Evolutionary conservation across 352 stramenopile genomes (phyloP).

Genomic region (Pythium sukuiense): DNA sequence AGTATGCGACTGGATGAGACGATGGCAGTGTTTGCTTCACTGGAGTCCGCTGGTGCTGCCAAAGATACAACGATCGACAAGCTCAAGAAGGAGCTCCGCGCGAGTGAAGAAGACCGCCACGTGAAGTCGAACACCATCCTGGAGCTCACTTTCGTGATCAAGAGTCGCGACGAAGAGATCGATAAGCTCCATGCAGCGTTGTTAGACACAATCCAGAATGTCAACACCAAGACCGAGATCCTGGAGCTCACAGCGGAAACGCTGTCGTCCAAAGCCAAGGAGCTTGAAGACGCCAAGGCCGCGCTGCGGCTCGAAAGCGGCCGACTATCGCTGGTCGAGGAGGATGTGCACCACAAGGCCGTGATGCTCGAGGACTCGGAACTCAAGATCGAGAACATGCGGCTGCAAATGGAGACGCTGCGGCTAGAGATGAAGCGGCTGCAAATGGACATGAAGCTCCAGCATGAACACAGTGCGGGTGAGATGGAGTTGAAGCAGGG

Average conservation of each 20-base stretch:
- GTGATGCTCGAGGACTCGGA: constrained; percentile 61
- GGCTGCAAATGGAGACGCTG: constrained; percentile 53
- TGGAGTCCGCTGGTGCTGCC: constrained; percentile 17
- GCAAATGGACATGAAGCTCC: constrained; percentile 74
- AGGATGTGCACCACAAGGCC: constrained; percentile 63
- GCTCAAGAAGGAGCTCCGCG: constrained; percentile 31
- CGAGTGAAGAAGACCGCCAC: constrained; percentile 41
- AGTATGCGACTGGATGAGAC: constrained; percentile 42
- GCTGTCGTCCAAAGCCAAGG: constrained; percentile 56
- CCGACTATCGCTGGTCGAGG: constrained; percentile 50
- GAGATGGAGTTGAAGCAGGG: constrained; percentile 77
- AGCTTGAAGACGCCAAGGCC: constrained; percentile 56
- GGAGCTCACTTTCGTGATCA: constrained; percentile 76
- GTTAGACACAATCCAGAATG: constrained; percentile 53
- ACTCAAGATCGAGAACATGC: constrained; percentile 66
- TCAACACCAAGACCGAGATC: constrained; percentile 65
- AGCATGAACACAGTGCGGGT: constrained; percentile 58
- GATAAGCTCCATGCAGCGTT: constrained; percentile 50
- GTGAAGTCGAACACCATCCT: constrained; percentile 62
- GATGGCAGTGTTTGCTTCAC: constrained; percentile 22
- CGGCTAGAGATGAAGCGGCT: constrained; percentile 68
- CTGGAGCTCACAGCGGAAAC: constrained; percentile 62
- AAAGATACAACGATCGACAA: constrained; percentile 36
- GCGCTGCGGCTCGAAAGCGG: constrained; percentile 59
- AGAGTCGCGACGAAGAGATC: constrained; percentile 71